A percentile compares a stretch with the other conserved stretches of the same genome.
Evolutionary conservation across 2,329 filamentous ascomycete species (phyloP).

Genomic region (Madurella fahalii): DNA sequence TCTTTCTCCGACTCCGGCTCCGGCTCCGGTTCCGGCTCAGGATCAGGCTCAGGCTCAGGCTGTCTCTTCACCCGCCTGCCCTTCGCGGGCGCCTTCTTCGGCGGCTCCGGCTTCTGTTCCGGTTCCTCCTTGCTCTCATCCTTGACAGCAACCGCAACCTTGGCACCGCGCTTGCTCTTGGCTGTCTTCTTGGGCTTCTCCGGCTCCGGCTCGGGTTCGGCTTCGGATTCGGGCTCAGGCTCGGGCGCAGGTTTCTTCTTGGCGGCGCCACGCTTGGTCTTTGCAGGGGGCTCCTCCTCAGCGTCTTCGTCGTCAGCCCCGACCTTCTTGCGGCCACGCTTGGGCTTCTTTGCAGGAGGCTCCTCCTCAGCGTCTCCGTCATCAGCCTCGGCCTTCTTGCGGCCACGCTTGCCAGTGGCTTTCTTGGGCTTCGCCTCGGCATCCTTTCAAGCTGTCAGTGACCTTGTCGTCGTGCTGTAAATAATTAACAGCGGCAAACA

Average conservation of each 20-base stretch:
- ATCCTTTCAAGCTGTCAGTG: slow-evolving; percentile 8
- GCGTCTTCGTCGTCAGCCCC: slow-evolving; percentile 28
- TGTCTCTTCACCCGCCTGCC: slow-evolving; percentile 16
- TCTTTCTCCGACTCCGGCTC: slow-evolving; percentile 6
- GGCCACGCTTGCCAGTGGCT: slow-evolving; percentile 35
- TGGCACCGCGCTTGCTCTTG: slow-evolving; percentile 19
- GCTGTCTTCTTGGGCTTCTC: slow-evolving; percentile 15
- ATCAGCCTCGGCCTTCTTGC: slow-evolving; percentile 32
- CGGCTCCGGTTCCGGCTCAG: not conserved
- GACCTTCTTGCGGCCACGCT: slow-evolving; percentile 33
- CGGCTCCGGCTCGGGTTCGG: not conserved
- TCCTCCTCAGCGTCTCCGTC: slow-evolving; percentile 28
- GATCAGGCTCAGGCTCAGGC: slow-evolving; percentile 6
- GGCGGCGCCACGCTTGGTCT: slow-evolving; percentile 30
- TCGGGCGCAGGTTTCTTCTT: slow-evolving; percentile 22
- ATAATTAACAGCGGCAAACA: not conserved
- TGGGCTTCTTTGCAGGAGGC: slow-evolving; percentile 38
- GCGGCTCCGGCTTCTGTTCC: slow-evolving; percentile 7
- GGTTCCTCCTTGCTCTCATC: slow-evolving; percentile 1
- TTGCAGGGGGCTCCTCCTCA: slow-evolving; percentile 31
- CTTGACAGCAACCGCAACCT: slow-evolving; percentile 15
- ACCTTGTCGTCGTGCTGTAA: slow-evolving; percentile 1
- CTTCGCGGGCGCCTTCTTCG: slow-evolving; percentile 13
- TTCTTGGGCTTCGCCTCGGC: slow-evolving; percentile 32
- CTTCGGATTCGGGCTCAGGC: not conserved